Conservation (phyloP, 2,329 filamentous ascomycete genomes). For the Colletotrichum tamarilloi region DNA sequence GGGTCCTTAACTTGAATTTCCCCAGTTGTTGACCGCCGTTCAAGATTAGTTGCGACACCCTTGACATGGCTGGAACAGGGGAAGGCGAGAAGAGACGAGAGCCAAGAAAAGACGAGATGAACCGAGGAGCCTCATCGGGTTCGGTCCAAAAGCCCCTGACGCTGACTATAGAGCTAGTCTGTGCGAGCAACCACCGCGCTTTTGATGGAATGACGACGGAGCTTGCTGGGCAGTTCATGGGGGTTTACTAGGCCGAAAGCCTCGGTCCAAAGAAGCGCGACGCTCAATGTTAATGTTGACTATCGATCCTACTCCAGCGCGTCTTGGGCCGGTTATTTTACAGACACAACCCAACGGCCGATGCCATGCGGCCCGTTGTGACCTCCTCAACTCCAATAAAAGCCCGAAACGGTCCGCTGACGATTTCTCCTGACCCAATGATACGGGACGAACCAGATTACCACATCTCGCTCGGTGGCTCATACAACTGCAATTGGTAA, state of each 20-base stretch:
- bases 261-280: neutral
- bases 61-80: constrained; percentile 24
- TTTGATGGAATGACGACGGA: neutral
- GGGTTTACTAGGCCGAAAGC: neutral
- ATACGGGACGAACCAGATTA: constrained; percentile 21
- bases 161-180: neutral
- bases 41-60: constrained; percentile 23
- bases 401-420: constrained; percentile 7
- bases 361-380: neutral
- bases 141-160: constrained; percentile 15
- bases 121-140: constrained; percentile 23
- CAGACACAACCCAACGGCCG: neutral
- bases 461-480: constrained; percentile 4
- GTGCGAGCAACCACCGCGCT: constrained; percentile 18
- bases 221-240: neutral
- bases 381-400: constrained; percentile 20
- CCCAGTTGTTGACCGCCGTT: constrained; percentile 5
- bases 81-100: constrained; percentile 26
- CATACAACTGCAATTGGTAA: constrained; percentile 8
- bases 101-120: constrained; percentile 28
- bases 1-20: neutral
- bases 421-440: constrained; percentile 18
- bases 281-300: neutral
- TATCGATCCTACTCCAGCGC: neutral
- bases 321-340: neutral